Percentiles rank a stretch among this genome's conserved stretches.
Conservation (phyloP, 345 rosid species). For the Aquilaria yunnanensis region DNA sequence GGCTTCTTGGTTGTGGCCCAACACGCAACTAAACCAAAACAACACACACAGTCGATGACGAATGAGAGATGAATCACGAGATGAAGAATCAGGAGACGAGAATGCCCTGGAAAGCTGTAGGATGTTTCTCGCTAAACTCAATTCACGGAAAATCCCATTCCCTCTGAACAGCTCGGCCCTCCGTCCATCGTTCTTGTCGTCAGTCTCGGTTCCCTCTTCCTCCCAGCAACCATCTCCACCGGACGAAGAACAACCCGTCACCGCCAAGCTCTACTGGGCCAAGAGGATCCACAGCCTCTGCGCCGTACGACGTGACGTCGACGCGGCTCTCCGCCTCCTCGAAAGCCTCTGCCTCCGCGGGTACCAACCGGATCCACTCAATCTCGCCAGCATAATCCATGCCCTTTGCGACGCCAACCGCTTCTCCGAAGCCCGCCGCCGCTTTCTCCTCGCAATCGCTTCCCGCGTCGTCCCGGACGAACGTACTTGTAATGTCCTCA, state of each 20-base stretch:
- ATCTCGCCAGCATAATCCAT: slow-evolving; percentile 63
- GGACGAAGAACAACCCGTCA: slow-evolving; percentile 19
- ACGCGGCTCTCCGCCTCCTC: slow-evolving; percentile 47
- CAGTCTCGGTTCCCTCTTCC: too few relatives aligned
- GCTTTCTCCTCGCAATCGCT: slow-evolving; percentile 33
- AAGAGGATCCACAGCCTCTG: slow-evolving; percentile 50
- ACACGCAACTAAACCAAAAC: too few relatives aligned
- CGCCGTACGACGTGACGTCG: slow-evolving; percentile 30
- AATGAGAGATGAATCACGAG: too few relatives aligned
- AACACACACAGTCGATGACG: too few relatives aligned
- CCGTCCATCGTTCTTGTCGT: too few relatives aligned
- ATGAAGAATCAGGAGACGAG: too few relatives aligned
- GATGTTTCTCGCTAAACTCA: too few relatives aligned
- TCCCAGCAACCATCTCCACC: too few relatives aligned
- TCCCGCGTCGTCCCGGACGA: slow-evolving; percentile 59
- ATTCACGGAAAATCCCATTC: too few relatives aligned
- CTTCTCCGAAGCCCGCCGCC: slow-evolving; percentile 60
- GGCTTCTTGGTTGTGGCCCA: too few relatives aligned
- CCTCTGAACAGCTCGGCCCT: too few relatives aligned
- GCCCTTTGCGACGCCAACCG: slow-evolving; percentile 57
- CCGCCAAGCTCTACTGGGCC: slow-evolving; percentile 52
- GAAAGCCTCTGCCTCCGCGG: slow-evolving; percentile 44
- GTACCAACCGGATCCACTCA: slow-evolving; percentile 49
- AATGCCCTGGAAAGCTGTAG: too few relatives aligned
- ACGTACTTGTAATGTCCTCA: slow-evolving; percentile 59